phyloP scores from a whole-genome alignment of 108 stramenopile genomes.

The Skeletonema grethae region DNA sequence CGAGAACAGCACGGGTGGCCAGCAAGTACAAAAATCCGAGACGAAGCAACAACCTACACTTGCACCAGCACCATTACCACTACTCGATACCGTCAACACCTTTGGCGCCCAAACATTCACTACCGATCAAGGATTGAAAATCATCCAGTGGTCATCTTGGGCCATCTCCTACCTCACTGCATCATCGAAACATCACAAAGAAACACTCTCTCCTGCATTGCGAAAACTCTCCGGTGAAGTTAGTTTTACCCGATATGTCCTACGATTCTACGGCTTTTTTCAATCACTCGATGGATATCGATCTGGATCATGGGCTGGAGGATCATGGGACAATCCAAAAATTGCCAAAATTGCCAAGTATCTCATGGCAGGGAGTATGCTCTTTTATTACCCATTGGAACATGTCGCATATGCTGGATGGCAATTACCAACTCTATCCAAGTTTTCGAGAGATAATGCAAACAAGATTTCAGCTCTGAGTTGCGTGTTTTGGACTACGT shows the following conservation, averaged over 20 bases:
- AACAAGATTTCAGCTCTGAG: conserved; percentile 61
- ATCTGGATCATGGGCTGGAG: conserved; percentile 59
- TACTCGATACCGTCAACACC: conserved; percentile 30
- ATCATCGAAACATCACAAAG: conserved; percentile 16
- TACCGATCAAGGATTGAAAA: conserved; percentile 68
- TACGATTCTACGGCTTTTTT: conserved; percentile 70
- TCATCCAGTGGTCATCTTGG: conserved; percentile 74
- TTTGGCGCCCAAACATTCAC: conserved; percentile 39
- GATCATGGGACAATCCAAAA: conserved; percentile 33
- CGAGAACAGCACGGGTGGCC: not conserved
- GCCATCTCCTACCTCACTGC: conserved; percentile 51
- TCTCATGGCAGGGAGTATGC: conserved; percentile 75
- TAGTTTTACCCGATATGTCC: conserved; percentile 64
- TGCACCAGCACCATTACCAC: conserved; percentile 14
- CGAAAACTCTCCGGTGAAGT: conserved; percentile 57
- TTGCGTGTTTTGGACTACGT: conserved; percentile 73
- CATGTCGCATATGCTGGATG: conserved; percentile 72
- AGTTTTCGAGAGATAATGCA: conserved; percentile 43
- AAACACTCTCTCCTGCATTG: conserved; percentile 33
- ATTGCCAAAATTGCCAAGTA: conserved; percentile 58
- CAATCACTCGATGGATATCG: conserved; percentile 64
- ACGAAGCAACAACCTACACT: not conserved
- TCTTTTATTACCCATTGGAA: conserved; percentile 77
- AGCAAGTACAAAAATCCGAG: not conserved
- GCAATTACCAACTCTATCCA: conserved; percentile 50